Percentiles rank a stretch among this genome's conserved stretches.
Evolutionary conservation across 345 rosid species (phyloP).

Genomic region (Rhodamnia argentea): DNA sequence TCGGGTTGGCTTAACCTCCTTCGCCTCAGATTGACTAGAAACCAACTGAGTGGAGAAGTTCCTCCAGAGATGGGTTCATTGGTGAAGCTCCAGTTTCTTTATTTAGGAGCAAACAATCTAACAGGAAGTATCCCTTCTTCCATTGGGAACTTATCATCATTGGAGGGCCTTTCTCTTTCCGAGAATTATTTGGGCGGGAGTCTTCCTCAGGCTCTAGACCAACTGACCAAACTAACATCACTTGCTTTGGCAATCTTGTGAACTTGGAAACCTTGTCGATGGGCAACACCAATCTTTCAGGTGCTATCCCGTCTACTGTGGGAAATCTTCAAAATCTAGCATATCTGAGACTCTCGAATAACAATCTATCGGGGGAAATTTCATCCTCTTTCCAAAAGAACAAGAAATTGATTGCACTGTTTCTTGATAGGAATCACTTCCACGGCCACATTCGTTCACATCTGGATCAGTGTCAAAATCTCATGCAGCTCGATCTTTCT

Average conservation of each 20-base stretch:
- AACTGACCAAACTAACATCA: neutral
- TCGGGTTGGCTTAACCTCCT: no score
- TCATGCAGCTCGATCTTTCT: no score
- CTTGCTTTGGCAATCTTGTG: slow-evolving; percentile 4
- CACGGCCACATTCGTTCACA: no score
- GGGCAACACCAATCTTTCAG: neutral
- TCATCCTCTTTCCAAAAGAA: slow-evolving; percentile 12
- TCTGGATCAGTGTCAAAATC: no score
- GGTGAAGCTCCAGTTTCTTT: neutral
- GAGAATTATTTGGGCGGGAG: slow-evolving; percentile 2
- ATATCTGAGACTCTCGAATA: neutral
- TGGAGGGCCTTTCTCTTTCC: neutral
- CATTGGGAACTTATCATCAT: slow-evolving; percentile 15
- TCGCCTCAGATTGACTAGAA: no score
- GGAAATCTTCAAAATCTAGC: slow-evolving; percentile 6
- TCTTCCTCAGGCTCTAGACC: slow-evolving; percentile 9
- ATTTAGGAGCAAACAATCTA: slow-evolving; percentile 2
- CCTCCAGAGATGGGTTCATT: slow-evolving; percentile 10
- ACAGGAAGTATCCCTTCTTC: slow-evolving; percentile 4
- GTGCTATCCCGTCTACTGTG: slow-evolving; percentile 8
- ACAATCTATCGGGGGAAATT: slow-evolving; percentile 2
- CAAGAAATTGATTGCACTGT: neutral
- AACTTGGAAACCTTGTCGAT: neutral
- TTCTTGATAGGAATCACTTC: neutral
- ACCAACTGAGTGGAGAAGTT: slow-evolving; percentile 1